Evolutionary conservation across 306 rosid genomes (phyloP).

Genomic region (Prunus fruticosa): DNA sequence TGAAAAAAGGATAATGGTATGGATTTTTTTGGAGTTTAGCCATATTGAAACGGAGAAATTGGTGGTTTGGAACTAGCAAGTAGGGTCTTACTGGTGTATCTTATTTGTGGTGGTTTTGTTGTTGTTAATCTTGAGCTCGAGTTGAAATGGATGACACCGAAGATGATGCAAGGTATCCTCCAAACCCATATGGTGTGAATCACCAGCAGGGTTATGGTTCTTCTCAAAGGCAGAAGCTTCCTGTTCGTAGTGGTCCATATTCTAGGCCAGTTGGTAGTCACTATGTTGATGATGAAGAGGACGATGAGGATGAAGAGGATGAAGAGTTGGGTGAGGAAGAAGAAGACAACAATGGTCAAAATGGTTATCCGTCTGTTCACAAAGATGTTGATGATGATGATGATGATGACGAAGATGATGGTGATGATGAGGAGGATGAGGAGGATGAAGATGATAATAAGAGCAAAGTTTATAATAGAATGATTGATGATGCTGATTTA

Average conservation of each 20-base stretch:
- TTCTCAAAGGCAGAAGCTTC: slow-evolving; percentile 35
- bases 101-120: slow-evolving; percentile 22
- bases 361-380: slow-evolving; percentile 27
- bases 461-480: slow-evolving; percentile 23
- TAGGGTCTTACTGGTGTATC: not conserved
- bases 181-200: slow-evolving; percentile 37
- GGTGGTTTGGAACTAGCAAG: slow-evolving; percentile 18
- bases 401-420: slow-evolving; percentile 22
- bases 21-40: slow-evolving; percentile 2
- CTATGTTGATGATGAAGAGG: slow-evolving; percentile 40
- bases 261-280: slow-evolving; percentile 35
- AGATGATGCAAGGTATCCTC: slow-evolving; percentile 57
- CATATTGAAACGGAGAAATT: not conserved
- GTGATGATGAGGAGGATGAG: slow-evolving; percentile 31
- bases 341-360: slow-evolving; percentile 49
- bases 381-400: slow-evolving; percentile 29
- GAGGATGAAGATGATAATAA: slow-evolving; percentile 43
- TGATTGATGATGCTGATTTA: slow-evolving; percentile 44
- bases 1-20: not conserved
- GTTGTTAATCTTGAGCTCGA: slow-evolving; percentile 10
- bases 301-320: slow-evolving; percentile 45
- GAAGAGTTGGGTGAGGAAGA: slow-evolving; percentile 46
- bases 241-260: slow-evolving; percentile 40
- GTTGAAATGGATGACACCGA: slow-evolving; percentile 70
- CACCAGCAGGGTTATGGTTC: slow-evolving; percentile 53